phyloP scores from a whole-genome alignment of 768 basidiomycete genomes.

The Udeniomyces megalosporus region DNA sequence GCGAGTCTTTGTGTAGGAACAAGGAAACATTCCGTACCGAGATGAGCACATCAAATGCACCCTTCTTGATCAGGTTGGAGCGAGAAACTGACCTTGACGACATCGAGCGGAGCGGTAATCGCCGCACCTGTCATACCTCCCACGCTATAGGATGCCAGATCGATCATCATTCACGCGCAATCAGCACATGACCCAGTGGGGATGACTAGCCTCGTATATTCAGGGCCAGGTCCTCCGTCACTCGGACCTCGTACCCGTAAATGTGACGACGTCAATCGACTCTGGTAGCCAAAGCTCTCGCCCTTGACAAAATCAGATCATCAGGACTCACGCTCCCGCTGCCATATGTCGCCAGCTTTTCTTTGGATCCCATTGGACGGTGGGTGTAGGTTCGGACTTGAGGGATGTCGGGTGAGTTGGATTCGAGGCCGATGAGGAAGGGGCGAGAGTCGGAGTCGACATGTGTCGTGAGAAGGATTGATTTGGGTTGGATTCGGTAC shows the following conservation, averaged over 20 bases:
- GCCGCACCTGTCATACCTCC: slow-evolving; percentile 97
- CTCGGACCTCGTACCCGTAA: no score
- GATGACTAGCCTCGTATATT: no score
- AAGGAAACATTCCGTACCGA: not conserved
- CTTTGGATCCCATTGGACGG: slow-evolving; percentile 16
- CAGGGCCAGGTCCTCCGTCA: no score
- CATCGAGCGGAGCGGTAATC: slow-evolving; percentile 92
- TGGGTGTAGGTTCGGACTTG: not conserved
- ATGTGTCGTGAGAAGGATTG: not conserved
- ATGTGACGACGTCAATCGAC: no score
- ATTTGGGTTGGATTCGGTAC: not conserved
- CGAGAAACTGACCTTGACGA: slow-evolving; percentile 49
- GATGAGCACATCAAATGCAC: no score
- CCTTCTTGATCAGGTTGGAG: no score
- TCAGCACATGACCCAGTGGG: no score
- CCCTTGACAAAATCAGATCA: no score
- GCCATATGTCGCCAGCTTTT: slow-evolving; percentile 54
- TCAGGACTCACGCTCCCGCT: slow-evolving; percentile 58
- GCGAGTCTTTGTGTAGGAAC: slow-evolving; percentile 41
- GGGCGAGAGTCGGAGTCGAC: not conserved
- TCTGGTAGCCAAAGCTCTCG: no score
- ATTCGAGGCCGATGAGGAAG: not conserved
- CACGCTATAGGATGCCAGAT: slow-evolving; percentile 38
- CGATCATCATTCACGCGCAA: no score
- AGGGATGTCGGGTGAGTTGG: not conserved